Evolutionary conservation across 1,139 yeast species (phyloP).

Genomic region (Debaryomyces psychrophilus): DNA sequence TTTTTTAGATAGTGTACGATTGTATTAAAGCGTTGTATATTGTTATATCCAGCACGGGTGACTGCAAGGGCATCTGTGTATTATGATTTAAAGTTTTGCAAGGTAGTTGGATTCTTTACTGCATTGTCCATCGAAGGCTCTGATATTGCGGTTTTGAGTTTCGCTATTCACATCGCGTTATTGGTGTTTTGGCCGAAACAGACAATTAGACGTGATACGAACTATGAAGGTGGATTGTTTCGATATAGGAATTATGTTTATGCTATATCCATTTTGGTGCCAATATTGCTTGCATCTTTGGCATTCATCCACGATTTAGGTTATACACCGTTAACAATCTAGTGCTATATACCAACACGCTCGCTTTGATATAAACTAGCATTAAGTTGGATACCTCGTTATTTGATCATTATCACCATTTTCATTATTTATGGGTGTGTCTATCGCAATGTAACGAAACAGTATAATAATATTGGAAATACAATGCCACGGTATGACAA

Average conservation of each 20-base stretch:
- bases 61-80: constrained; percentile 53
- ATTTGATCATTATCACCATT: constrained; percentile 63
- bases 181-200: constrained; percentile 65
- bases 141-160: constrained; percentile 78
- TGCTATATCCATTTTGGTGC: constrained; percentile 58
- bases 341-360: constrained; percentile 77
- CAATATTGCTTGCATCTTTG: constrained; percentile 68
- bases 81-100: constrained; percentile 59
- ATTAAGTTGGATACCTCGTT: constrained; percentile 83
- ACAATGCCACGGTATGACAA: not conserved
- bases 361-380: constrained; percentile 77
- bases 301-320: constrained; percentile 64
- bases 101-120: constrained; percentile 83
- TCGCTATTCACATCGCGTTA: constrained; percentile 82
- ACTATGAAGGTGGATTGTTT: constrained; percentile 76
- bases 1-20: constrained; percentile 69
- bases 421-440: constrained; percentile 68
- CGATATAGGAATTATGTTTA: constrained; percentile 61
- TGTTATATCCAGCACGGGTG: constrained; percentile 72
- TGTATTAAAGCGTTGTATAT: constrained; percentile 72
- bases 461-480: constrained; percentile 4
- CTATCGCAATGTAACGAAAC: constrained; percentile 69
- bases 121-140: constrained; percentile 86
- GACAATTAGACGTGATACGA: constrained; percentile 46
- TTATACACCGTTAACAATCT: constrained; percentile 64